Conservation (phyloP, 2,329 filamentous ascomycete genomes). For the Beauveria caledonica region DNA sequence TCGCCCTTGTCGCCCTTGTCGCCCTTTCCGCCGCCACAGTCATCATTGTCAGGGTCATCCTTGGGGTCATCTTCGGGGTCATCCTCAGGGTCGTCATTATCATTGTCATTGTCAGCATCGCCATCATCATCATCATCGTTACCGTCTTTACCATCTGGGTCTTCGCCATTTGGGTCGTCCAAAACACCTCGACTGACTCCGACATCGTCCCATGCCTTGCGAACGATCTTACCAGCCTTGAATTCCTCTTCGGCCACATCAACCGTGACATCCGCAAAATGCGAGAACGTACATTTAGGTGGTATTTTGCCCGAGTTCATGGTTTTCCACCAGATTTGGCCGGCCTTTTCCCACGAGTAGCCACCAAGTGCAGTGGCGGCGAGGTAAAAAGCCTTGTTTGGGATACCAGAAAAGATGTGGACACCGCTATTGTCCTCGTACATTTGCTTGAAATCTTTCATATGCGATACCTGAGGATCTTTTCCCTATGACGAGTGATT, state of each 20-base stretch:
- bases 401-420: slow-evolving; percentile 49
- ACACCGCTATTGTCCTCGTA: slow-evolving; percentile 44
- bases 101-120: neutral
- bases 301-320: slow-evolving; percentile 36
- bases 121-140: neutral
- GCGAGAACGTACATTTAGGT: slow-evolving; percentile 33
- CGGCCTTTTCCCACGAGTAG: slow-evolving; percentile 45
- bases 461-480: slow-evolving; percentile 43
- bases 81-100: neutral
- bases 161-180: slow-evolving; percentile 1
- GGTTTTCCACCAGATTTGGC: slow-evolving; percentile 44
- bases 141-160: neutral
- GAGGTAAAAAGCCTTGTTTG: slow-evolving; percentile 49
- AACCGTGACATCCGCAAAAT: slow-evolving; percentile 42
- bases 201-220: slow-evolving; percentile 40
- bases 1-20: neutral
- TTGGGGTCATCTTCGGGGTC: neutral
- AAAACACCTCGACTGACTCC: slow-evolving; percentile 26
- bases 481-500: slow-evolving; percentile 31
- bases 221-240: slow-evolving; percentile 34
- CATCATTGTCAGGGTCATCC: neutral
- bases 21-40: neutral
- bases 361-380: slow-evolving; percentile 39
- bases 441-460: slow-evolving; percentile 33
- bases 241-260: slow-evolving; percentile 36